Conservation (phyloP, 352 stramenopile species). For the Phytophthora sansomeana region DNA sequence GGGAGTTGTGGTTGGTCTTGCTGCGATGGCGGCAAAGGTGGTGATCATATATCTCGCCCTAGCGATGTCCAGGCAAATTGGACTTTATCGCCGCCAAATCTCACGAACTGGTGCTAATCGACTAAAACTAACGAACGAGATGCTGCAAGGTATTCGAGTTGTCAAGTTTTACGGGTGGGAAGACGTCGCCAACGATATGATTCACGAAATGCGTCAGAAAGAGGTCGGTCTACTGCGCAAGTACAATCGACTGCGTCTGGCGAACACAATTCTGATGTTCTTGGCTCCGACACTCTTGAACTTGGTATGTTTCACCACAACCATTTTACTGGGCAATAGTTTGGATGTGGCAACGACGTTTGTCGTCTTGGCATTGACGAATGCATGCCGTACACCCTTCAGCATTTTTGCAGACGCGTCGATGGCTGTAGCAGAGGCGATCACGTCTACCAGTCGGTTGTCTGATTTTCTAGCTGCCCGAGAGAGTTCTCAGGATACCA, state of each 20-base stretch:
- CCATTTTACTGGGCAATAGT: slow-evolving; percentile 70
- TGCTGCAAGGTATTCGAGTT: slow-evolving; percentile 86
- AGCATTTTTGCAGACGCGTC: slow-evolving; percentile 53
- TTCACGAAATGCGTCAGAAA: slow-evolving; percentile 41
- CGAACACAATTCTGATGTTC: slow-evolving; percentile 60
- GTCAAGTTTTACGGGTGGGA: slow-evolving; percentile 92
- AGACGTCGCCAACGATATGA: slow-evolving; percentile 25
- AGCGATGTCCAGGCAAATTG: slow-evolving; percentile 12
- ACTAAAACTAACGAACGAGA: slow-evolving; percentile 93
- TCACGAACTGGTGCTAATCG: slow-evolving; percentile 56
- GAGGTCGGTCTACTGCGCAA: slow-evolving; percentile 43
- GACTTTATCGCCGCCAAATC: slow-evolving; percentile 22
- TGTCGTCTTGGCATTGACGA: slow-evolving; percentile 91
- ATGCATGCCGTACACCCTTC: slow-evolving; percentile 54
- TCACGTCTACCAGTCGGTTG: slow-evolving; percentile 35
- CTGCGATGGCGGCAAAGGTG: not conserved
- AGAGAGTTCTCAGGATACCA: slow-evolving; percentile 1
- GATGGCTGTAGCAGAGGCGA: slow-evolving; percentile 52
- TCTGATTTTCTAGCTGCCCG: slow-evolving; percentile 15
- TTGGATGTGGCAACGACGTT: slow-evolving; percentile 94
- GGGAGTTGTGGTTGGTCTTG: not conserved
- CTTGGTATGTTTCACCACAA: slow-evolving; percentile 85
- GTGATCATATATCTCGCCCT: slow-evolving; percentile 21
- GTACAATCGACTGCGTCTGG: slow-evolving; percentile 50
- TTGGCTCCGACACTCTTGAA: slow-evolving; percentile 57